Percentiles rank a stretch among this genome's conserved stretches.
Evolutionary conservation across 768 basidiomycete genomes (phyloP).

Genomic region (Xerocomellus dryophilus): DNA sequence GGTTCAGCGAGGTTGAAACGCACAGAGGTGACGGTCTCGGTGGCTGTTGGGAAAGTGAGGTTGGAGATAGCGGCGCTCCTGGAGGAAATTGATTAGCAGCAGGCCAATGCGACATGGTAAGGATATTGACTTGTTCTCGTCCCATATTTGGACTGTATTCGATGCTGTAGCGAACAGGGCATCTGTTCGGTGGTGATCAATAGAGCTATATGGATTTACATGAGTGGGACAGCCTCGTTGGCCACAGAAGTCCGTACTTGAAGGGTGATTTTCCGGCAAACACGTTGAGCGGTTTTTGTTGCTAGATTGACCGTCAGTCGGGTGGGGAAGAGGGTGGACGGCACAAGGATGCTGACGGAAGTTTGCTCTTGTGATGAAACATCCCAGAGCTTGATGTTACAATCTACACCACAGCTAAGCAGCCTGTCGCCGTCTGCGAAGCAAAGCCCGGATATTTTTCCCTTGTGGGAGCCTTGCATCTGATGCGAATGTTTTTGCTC

Average conservation of each 20-base stretch:
- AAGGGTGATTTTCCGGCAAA: conserved; percentile 87
- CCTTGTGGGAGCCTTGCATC: conserved; percentile 73
- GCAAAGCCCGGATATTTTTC: conserved; percentile 79
- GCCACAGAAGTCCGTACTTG: conserved; percentile 56
- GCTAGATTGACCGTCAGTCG: conserved; percentile 16
- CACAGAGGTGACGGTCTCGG: conserved; percentile 84
- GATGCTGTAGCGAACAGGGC: conserved; percentile 94
- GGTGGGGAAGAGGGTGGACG: neutral
- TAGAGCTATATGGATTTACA: conserved; percentile 57
- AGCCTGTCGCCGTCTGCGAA: conserved; percentile 63
- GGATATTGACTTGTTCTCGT: conserved; percentile 75
- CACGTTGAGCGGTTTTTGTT: conserved; percentile 63
- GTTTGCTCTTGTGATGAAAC: conserved; percentile 37
- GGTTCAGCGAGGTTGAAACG: conserved; percentile 94
- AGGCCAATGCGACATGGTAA: neutral
- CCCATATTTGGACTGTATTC: conserved; percentile 94
- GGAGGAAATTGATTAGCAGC: conserved; percentile 8
- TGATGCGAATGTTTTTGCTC: conserved; percentile 51
- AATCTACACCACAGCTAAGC: conserved; percentile 80
- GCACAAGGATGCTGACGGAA: conserved; percentile 32
- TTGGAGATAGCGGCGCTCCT: conserved; percentile 86
- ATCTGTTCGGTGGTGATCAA: conserved; percentile 90
- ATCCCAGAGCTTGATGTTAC: conserved; percentile 81
- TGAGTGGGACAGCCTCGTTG: neutral
- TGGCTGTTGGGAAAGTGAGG: conserved; percentile 80